Base-by-base conservation (phyloP, 306 rosid species). In the Prunus armeniaca region DNA sequence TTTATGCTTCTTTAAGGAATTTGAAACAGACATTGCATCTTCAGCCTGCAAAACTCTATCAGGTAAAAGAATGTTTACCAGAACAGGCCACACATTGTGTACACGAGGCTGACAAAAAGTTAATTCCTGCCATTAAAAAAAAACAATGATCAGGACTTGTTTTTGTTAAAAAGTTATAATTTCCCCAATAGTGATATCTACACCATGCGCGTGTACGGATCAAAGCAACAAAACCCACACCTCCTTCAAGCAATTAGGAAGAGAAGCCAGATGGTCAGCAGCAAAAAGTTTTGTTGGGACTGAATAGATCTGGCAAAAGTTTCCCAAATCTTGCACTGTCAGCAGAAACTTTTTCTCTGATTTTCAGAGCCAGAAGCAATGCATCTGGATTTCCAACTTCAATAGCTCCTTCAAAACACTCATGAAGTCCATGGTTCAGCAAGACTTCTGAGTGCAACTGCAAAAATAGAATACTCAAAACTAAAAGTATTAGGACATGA, bases 371-470 rank as follows among this genome's bases (percentile, higher is more conserved):
- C 78, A 95, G 84, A 65, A 90, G 91, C 81, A 95, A 76, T 47
- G 97, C 93, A 88, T 95, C 97, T 66, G 99, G 97, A 80, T 95
- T 95, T 84, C 97, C 97, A 55, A 71, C 79, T 79, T 87, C 91
- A 17, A 72, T 77, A 69, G 97, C 95, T 65, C 86, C 88, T 74
- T 84, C 89, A 86, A 92, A 92, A 97, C 99, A 95, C 69, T 92
- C 90, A 10, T 24, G 72, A 57, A 95, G 82, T 69, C 89, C 97
- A 79, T 92, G 89, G 80, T 80, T 80, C 73, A 80, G 58, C 81
- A 89, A 25, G 0, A 85, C 86, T 76, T 87, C 96, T 55, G 43
- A 75, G 27, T 93, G 89, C 65, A 95, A 78, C 99, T 95, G 86
- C 85, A 87, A 79, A 80, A 25, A 24, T 27, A 49, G 11, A 74